Evolutionary conservation across 306 rosid genomes (phyloP), one percentile per base, ranked within the genome.

Genomic region (Notholithocarpus densiflorus): DNA sequence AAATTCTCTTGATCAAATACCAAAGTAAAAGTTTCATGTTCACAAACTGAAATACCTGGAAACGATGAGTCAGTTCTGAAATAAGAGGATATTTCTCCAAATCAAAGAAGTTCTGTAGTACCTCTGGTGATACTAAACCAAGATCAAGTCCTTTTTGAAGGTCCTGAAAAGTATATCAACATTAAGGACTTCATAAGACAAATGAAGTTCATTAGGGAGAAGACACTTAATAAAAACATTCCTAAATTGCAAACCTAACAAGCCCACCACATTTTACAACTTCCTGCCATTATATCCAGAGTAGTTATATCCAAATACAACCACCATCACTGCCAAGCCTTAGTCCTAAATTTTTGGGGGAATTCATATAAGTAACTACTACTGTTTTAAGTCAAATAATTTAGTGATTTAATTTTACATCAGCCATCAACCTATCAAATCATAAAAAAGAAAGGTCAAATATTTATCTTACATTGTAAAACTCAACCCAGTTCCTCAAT

Each of bases 81-180:
- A 94, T 80, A 72, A 94, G 87, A 71, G 98, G 98, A 91, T 91
- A 87, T 87, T 87, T 80, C 93, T 94, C 97, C 75, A 94, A 87
- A 87, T 94, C 95, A 82, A 94, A 94, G 84, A 94, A 92, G 90
- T 94, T 90, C 73, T 92, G 94, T 72, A 94, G 86, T 54, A 90
- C 97, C 88, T 91, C 97, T 24, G 98, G 98, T 61, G 98, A 88
- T 81, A 94, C 94, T 83, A 94, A 81, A 87, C 98, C 98, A 78
- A 91, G 95, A 89, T 92, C 98, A 88, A 92, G 86, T 79, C 98
- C 98, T 83, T 91, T 93, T 80, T 92, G 98, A 82, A 95, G 91
- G 86, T 95, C 98, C 98, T 95, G 86, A 85, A 83, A 81, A 74
- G 64, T 75, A 85, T 68, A 29, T 56, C 71, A 66, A 83, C 31